Base-by-base conservation (phyloP, 2,329 filamentous ascomycete genomes). In the Hymenoscyphus infarciens region DNA sequence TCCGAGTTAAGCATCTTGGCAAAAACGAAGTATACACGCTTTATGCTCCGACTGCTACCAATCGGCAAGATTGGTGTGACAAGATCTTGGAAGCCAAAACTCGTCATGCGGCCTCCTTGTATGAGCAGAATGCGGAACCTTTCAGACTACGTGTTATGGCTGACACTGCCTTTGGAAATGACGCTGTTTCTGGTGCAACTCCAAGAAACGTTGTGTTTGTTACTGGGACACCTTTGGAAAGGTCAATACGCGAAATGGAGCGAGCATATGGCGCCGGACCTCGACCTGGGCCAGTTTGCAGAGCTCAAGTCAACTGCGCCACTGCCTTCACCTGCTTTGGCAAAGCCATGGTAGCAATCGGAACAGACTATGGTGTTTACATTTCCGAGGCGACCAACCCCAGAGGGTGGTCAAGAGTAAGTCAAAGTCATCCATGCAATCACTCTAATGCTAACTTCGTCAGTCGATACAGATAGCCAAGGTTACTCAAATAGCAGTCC, bases 51-150 rank as follows among this genome's bases (percentile, higher is more conserved):
- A 89, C 87, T 1, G 84, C 88, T 2, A 83, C 88, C 65, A 89
- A 87, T 70, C 85, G 95, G 62, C 82, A 87, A 65, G 91, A 96
- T 57, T 99, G 96, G 96, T 96, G 92, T 72, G 87, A 87, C 67
- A 96, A 92, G 77, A 96, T 99, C 70, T 88, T 96, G 55, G 90
- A 96, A 75, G 95, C 95, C 35, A 99, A 99, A 80, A 96, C 92
- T 6, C 87, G 89, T 63, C 93, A 99, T 74, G 95, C 95, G 25
- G 89, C 92, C 59, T 91, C 93, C 2, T 80, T 98, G 5, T 90
- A 91, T 75, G 87, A 90, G 3, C 95, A 99, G 73, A 96, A 98
- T 73, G 94, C 95, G 0, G 95, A 99, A 75, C 95, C 95, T 0
- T 99, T 99, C 83, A 85, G 91, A 58, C 80, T 99, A 7, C 87